These are phyloP conservation scores for Sordariomycetes sp. DNA, from an alignment of 2,329 filamentous ascomycete genomes.

Conservation along the genomic window DNA sequence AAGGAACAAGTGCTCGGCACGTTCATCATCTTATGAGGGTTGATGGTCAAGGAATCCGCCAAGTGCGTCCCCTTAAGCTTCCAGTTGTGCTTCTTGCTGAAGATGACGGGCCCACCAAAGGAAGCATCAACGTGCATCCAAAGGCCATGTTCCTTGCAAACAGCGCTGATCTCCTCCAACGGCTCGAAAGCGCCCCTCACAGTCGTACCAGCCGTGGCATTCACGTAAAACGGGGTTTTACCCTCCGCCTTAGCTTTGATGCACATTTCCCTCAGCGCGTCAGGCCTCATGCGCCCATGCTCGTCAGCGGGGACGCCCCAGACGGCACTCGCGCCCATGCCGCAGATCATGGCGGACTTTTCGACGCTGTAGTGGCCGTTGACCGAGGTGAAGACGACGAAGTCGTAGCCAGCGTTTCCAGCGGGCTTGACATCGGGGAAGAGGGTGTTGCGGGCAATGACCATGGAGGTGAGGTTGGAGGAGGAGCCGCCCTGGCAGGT, in stretches of 20 bases:
- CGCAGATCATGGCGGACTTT: conserved; percentile 87
- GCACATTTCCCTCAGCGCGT: conserved; percentile 55
- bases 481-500: conserved; percentile 75
- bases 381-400: conserved; percentile 78
- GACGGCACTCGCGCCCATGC: conserved; percentile 69
- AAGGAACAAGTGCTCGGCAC: conserved; percentile 88
- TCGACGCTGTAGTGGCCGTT: conserved; percentile 94
- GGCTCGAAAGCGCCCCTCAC: conserved; percentile 86
- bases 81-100: conserved; percentile 52
- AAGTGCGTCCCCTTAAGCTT: conserved; percentile 64
- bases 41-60: conserved; percentile 77
- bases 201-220: conserved; percentile 90
- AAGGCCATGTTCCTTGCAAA: conserved; percentile 63
- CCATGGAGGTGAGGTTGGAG: conserved; percentile 77
- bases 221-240: conserved; percentile 85
- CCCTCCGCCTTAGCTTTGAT: conserved; percentile 53
- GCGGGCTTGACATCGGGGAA: conserved; percentile 68
- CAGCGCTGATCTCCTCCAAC: conserved; percentile 55
- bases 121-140: conserved; percentile 93
- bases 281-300: conserved; percentile 60
- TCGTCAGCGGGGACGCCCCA: conserved; percentile 66
- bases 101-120: conserved; percentile 82
- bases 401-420: conserved; percentile 57
- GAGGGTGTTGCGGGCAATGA: conserved; percentile 79
- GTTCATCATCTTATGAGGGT: conserved; percentile 96